Base-by-base conservation (phyloP, 2,329 filamentous ascomycete species). In the Paraphaeosphaeria sporulosa region DNA sequence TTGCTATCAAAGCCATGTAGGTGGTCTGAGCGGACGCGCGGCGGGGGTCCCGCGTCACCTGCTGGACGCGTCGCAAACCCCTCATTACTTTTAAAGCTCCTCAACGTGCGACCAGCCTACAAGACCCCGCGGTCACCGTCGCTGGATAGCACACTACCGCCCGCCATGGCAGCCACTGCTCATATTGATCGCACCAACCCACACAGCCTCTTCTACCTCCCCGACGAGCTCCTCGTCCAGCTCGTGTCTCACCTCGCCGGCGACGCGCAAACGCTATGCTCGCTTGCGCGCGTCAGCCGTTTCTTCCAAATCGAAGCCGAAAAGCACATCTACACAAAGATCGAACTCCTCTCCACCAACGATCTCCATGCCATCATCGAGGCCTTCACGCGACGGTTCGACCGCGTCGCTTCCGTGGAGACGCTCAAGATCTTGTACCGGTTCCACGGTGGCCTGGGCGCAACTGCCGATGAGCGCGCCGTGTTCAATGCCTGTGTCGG, bases 341-440 rank as follows among this genome's bases (percentile, higher is more conserved):
- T 78, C 58, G 62, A 70, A 27, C 64, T 78, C 3, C 57, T 63
- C 12, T 71, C 65, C 1, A 74, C 75, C 4, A 55, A 63, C 15
- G 60, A 72, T 46, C 68, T 76, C 2, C 61, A 63, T 21, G 63
- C 59, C 23, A 71, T 77, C 44, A 65, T 71, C 40, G 30, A 64
- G 3, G 71, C 71, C 30, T 73, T 78, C 32, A 57, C 57, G 6
- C 25, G 34, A 13, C 68, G 71, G 15, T 65, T 62, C 4, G 65
- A 68, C 21, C 74, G 76, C 50, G 66, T 73, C 3, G 64, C 65
- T 13, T 68, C 66, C 5, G 71, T 77, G 6, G 72, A 75, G 21
- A 72, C 61, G 2, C 68, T 78, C 36, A 68, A 71, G 52, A 76
- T 78, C 15, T 53, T 74, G 1, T 76, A 76, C 34, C 67, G 69